These are phyloP conservation scores for Areca catechu DNA, from an alignment of 176 grass and related monocot species.

Conservation along the genomic window DNA sequence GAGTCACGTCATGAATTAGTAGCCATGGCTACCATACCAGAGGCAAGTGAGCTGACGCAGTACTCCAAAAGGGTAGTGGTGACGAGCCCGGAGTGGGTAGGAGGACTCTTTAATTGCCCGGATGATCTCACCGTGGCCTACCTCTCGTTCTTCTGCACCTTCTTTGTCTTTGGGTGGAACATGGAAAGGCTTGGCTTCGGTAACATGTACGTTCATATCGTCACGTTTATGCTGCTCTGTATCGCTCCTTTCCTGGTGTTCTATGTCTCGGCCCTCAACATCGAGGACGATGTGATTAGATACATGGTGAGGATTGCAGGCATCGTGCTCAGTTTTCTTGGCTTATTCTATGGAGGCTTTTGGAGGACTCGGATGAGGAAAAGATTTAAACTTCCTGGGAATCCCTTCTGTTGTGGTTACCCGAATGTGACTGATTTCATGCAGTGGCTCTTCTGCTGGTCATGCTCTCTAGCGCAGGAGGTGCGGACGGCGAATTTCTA, in stretches of 20 bases:
- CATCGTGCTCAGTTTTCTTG: neutral
- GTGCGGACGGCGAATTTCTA: conserved; percentile 54
- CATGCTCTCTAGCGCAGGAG: conserved; percentile 60
- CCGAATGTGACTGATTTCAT: neutral
- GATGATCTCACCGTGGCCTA: conserved; percentile 45
- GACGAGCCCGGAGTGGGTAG: conserved; percentile 35
- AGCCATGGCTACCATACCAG: neutral
- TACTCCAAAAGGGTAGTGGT: neutral
- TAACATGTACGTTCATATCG: conserved; percentile 68
- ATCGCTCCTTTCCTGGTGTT: conserved; percentile 51
- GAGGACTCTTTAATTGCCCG: conserved; percentile 44
- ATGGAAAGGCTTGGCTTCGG: conserved; percentile 74
- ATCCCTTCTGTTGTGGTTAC: neutral
- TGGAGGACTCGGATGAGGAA: conserved; percentile 15
- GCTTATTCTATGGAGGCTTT: conserved; percentile 9
- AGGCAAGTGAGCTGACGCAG: neutral
- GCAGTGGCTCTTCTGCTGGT: conserved; percentile 22
- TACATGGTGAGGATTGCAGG: conserved; percentile 28
- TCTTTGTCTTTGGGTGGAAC: conserved; percentile 82
- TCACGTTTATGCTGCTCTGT: conserved; percentile 58
- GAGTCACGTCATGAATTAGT: neutral
- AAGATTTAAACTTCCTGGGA: neutral
- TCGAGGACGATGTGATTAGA: conserved; percentile 24
- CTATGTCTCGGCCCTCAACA: conserved; percentile 37
- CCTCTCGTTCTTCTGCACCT: conserved; percentile 48